Evolutionary conservation across 1,284 basidiomycete species (phyloP), one percentile per base, ranked within the genome.

Genomic region (Cryptococcus amylolentus): DNA sequence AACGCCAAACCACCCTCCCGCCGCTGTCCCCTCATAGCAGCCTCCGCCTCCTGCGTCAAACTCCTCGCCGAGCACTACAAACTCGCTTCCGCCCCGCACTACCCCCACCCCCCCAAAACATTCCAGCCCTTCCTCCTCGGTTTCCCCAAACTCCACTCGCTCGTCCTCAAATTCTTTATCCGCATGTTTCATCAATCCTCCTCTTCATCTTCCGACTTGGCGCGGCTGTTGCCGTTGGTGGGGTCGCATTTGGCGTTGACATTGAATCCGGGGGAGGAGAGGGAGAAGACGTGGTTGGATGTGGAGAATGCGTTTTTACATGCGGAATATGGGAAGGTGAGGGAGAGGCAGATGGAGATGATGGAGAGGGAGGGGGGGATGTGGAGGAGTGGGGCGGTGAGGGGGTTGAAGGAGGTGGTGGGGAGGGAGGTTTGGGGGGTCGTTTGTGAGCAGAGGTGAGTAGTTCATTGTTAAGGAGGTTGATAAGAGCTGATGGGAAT

Each of bases 171-270:
- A 55, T 96, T 97, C 80, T 96, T 96, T 80, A 78, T 93, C 28
- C 84, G 91, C 60, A 95, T 98, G 87, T 98, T 93, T 93, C 86
- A 84, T 67, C 93, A 97, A 75, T 91, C 89, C 62, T 88, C 88
- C 38, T 91, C 94, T 1, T 86, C 87, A 9, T 74, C 77, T 8
- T 85, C 81, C 31, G 91, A 96, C 73, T 94, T 96, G 68, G 80
- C 83, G 39, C 85, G 92, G 14, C 85, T 97, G 9, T 84, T 85
- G 48, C 88, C 88, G 14, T 79, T 97, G 23, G 88, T 90, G 41
- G 85, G 86, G 48, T 92, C 89, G 80, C 93, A 97, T 85, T 83
- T 89, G 43, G 88, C 89, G 67, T 83, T 88, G 26, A 88, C 89
- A 0, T 77, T 93, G 49, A 38, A 31, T 16, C 81, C 85, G 38